A percentile compares a stretch with the other conserved stretches of the same genome.
Conservation (phyloP, 192 early-diverging fungal species). For the Mortierella hygrophila region DNA sequence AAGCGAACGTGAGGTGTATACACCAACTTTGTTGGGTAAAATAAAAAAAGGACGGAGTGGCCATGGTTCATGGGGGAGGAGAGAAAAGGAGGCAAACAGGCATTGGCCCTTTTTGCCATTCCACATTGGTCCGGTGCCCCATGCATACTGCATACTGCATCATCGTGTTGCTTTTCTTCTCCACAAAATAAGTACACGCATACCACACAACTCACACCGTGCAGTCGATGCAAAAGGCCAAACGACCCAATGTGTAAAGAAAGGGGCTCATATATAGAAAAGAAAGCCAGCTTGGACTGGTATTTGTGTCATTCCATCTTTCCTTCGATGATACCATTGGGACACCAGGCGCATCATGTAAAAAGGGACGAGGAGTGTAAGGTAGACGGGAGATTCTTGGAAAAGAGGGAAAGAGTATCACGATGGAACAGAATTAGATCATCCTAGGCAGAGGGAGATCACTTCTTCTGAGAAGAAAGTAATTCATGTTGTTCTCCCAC, state of each 20-base stretch:
- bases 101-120: neutral
- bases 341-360: neutral
- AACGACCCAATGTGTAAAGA: neutral
- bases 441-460: neutral
- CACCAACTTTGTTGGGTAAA: conserved; percentile 21
- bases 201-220: neutral
- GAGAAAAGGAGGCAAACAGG: neutral
- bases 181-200: neutral
- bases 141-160: neutral
- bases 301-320: neutral
- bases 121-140: conserved; percentile 1
- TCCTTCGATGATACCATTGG: neutral
- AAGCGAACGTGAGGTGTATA: neutral
- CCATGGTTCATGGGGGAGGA: neutral
- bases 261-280: neutral
- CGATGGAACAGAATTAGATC: neutral
- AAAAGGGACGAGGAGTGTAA: neutral
- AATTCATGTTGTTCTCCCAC: neutral
- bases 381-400: neutral
- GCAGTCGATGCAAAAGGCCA: neutral
- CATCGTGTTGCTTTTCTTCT: neutral
- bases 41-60: neutral
- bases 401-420: neutral
- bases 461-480: neutral
- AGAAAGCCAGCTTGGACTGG: neutral